Evolutionary conservation across 2,329 filamentous ascomycete species (phyloP).

Genomic region (Saccharata proteae): DNA sequence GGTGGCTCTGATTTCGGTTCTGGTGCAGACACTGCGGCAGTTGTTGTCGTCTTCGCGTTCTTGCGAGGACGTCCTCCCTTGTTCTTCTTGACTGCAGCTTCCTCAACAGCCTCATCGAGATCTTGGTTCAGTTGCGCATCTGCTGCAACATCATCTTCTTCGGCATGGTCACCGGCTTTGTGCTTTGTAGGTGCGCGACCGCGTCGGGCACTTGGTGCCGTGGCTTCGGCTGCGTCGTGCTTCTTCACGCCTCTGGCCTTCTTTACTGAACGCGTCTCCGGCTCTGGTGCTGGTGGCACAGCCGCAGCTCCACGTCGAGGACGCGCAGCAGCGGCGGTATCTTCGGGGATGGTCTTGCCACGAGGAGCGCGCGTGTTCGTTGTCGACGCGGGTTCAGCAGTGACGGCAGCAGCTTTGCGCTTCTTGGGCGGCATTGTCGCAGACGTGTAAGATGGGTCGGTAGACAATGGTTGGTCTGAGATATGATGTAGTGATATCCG

Average conservation of each 20-base stretch:
- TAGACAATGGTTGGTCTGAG: no score
- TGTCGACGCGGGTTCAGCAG: background rate
- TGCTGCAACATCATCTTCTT: background rate
- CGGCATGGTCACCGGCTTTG: background rate
- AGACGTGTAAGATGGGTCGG: no score
- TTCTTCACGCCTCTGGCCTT: background rate
- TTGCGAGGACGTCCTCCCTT: background rate
- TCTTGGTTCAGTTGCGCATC: conserved; percentile 1
- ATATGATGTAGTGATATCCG: no score
- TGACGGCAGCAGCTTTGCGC: conserved; percentile 8
- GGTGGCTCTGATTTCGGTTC: conserved; percentile 10
- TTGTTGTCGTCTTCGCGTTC: background rate
- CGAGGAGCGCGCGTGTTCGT: no score
- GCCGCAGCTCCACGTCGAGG: no score
- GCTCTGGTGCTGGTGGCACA: no score
- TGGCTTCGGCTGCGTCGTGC: conserved; percentile 1
- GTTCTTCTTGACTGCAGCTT: conserved; percentile 1
- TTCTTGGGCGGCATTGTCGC: conserved; percentile 9
- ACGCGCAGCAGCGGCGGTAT: no score
- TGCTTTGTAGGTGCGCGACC: conserved; percentile 3
- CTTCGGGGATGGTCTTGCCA: no score
- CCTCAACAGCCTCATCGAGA: conserved; percentile 1
- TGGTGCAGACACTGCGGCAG: background rate
- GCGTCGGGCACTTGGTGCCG: conserved; percentile 2
- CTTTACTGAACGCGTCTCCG: no score